Base-by-base conservation (phyloP, 352 stramenopile genomes). In the Globisporangium viniferum region DNA sequence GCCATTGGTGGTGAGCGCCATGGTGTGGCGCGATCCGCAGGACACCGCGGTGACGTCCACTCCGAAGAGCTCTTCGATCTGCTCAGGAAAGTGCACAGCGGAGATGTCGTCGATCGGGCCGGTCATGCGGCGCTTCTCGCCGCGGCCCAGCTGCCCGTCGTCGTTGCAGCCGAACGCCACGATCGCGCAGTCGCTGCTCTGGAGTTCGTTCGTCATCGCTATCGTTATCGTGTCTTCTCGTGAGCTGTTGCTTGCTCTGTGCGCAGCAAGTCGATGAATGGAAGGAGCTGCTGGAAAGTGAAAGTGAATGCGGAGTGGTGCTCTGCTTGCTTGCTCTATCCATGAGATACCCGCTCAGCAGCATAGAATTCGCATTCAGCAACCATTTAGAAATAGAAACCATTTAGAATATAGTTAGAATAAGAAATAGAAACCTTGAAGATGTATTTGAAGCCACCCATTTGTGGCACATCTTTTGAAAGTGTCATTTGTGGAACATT, bases 141-240 rank as follows among this genome's bases (percentile, higher is more conserved):
- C 87, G 49, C 81, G 88, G 29, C 84, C 87, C 57, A 95, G 65
- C 70, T 95, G 87, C 0, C 87, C 87, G 70, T 95, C 87, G 69
- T 95, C 87, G 67, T 93, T 93, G 80, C 84, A 93, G 59, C 85
- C 85, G 66, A 95, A 93, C 31, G 84, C 81, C 65, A 91, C 74
- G 24, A 92, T 74, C 14, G 78, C 74, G 72, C 74, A 82, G 56
- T 79, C 66, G 22, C 51, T 46, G 3, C 18, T 48, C 18, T 64
- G 58, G 9, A 27, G 10, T 12, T 35, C 58, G 24, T 5, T 61
- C 12, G 20, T 8, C 59, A 39, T 66, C 33, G 12, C 2, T 27
- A 7, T 49, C 27, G 14, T 24, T 36, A 12, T 61, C 6, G 20
- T 61, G 55, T 44, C 55, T 27, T 22, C 41, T 22, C 18, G 48